Base-by-base conservation (phyloP, 1,284 basidiomycete species). In the Cronartium quercuum region DNA sequence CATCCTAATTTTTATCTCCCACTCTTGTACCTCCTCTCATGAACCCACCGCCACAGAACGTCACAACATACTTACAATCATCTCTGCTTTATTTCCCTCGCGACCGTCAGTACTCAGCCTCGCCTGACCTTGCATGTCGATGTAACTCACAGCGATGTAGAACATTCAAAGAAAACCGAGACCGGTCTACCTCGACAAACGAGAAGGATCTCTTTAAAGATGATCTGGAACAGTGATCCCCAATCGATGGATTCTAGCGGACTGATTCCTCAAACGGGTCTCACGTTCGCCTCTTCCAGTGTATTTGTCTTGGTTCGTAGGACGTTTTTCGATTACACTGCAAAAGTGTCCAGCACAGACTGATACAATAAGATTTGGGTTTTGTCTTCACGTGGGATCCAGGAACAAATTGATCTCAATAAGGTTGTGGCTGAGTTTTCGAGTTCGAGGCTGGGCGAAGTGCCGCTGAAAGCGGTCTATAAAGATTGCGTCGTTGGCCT, bases 321-420 rank as follows among this genome's bases (percentile, higher is more conserved):
- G n/a, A n/a, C n/a, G n/a, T n/a, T n/a, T n/a, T n/a, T n/a, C n/a
- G n/a, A n/a, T n/a, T n/a, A n/a, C n/a, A n/a, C n/a, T n/a, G n/a
- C n/a, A n/a, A n/a, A n/a, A n/a, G n/a, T 21, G n/a, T n/a, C 6
- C 51, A 51, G 21, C 47, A 51, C 9, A n/a, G 29, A 55, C 51
- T 55, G 15, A 55, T 21, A 13, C 3, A 18, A 4, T 51, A 5
- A 21, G 15, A 18, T 51, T 51, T 51, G 15, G 47, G 15, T 51
- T 51, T 61, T 61, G 21, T 4, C 35, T 24, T 51, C 29, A 5
- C 6, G 18, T 40, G 12, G 9, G 10, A 41, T 24, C 7, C 15
- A 71, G 68, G 68, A 71, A 24, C 60, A 64, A 55, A 62, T 71
- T 61, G 62, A 71, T 55, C 29, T 71, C n/a, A 71, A 60, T 55